Percentiles rank a stretch among this genome's conserved stretches.
These are phyloP conservation scores for Penicillium thymicola DNA, from an alignment of 2,329 filamentous ascomycete species.

Conservation along the genomic window DNA sequence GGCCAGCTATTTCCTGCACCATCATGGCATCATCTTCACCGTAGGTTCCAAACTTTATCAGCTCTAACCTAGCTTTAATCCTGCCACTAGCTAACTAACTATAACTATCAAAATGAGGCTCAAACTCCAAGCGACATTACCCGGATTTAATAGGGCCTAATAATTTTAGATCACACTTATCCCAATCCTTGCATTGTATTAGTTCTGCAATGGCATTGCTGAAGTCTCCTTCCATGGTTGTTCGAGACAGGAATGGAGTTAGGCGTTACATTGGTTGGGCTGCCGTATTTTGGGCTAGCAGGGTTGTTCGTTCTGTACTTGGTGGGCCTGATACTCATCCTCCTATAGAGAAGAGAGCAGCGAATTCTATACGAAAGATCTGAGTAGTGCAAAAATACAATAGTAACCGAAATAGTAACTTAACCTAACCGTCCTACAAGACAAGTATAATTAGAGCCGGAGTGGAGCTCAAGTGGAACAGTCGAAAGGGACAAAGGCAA, in stretches of 20 bases:
- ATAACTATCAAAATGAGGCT: neutral
- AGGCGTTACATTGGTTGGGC: neutral
- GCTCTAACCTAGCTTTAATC: neutral
- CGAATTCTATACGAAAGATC: neutral
- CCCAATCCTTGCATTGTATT: neutral
- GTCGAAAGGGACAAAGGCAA: neutral
- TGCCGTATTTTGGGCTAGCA: neutral
- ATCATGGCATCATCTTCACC: neutral
- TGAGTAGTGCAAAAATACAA: neutral
- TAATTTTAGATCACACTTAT: neutral
- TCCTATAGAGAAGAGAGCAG: neutral
- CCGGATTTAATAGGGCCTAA: neutral
- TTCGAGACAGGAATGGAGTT: neutral
- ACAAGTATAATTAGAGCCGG: neutral
- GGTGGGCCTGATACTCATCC: neutral
- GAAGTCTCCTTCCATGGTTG: neutral
- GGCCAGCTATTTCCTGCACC: neutral
- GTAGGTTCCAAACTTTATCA: neutral
- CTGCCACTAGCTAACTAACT: neutral
- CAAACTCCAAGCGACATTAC: neutral
- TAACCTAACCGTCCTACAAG: neutral
- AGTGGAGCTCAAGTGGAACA: slow-evolving; percentile 2
- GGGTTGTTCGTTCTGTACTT: neutral
- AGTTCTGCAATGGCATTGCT: neutral
- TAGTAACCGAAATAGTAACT: neutral